Evolutionary conservation across 2,329 filamentous ascomycete genomes (phyloP).

Genomic region (Colletotrichum filicis): DNA sequence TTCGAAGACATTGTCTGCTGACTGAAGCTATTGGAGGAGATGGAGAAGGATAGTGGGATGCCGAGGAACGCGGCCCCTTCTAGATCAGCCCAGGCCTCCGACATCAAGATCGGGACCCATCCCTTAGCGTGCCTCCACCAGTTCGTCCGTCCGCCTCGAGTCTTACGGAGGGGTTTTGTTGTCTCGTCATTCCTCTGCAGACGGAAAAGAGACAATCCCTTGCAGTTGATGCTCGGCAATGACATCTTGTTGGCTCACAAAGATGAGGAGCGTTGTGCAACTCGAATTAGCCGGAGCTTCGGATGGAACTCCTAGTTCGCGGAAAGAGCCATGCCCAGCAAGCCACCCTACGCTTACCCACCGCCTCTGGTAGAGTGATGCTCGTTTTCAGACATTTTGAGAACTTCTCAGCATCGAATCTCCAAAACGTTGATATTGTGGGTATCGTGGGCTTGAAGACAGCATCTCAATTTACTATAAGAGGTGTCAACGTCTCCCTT

Average conservation of each 20-base stretch:
- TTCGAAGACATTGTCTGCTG: background rate
- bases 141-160: background rate
- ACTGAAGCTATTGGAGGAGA: background rate
- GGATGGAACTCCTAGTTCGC: background rate
- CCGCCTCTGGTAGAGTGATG: background rate
- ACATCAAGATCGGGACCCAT: conserved; percentile 6
- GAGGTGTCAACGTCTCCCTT: background rate
- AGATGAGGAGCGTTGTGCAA: background rate
- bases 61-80: background rate
- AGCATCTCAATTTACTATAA: conserved; percentile 19
- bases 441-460: background rate
- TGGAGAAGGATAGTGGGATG: background rate
- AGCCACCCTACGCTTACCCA: background rate
- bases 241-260: background rate
- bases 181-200: background rate
- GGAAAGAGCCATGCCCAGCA: background rate
- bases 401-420: background rate
- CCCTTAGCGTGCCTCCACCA: background rate
- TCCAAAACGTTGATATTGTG: background rate
- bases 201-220: background rate
- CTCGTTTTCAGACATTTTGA: conserved; percentile 12
- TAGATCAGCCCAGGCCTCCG: conserved; percentile 1
- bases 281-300: too few species aligned
- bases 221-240: background rate
- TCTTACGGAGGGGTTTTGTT: background rate